Evolutionary conservation across 2,329 filamentous ascomycete species (phyloP).

Genomic region (Zymoseptoria ardabiliae): DNA sequence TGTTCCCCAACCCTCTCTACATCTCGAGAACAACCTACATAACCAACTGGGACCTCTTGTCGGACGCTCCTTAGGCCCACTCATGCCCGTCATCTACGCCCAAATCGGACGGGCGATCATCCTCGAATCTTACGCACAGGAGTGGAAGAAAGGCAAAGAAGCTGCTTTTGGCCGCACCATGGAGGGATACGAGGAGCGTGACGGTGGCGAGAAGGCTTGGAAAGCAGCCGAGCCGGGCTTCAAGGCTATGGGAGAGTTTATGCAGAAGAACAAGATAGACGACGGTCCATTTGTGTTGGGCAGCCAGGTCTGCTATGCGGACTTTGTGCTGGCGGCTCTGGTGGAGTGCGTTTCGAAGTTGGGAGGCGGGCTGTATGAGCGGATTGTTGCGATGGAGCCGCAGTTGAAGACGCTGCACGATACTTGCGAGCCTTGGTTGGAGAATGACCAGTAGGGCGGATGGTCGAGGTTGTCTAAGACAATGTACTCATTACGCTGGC

Average conservation of each 20-base stretch:
- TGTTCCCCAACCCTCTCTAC: slow-evolving; percentile 11
- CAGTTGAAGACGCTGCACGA: slow-evolving; percentile 12
- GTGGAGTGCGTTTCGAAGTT: slow-evolving; percentile 16
- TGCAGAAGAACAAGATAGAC: slow-evolving; percentile 17
- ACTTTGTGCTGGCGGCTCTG: slow-evolving; percentile 20
- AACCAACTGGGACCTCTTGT: slow-evolving; percentile 4
- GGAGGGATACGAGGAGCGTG: slow-evolving; percentile 24
- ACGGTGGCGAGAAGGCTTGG: slow-evolving; percentile 20
- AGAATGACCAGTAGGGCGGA: slow-evolving; percentile 7
- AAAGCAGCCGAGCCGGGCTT: slow-evolving; percentile 14
- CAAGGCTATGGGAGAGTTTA: slow-evolving; percentile 8
- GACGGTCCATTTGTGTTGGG: slow-evolving; percentile 21
- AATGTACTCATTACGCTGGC: background rate
- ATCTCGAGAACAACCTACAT: slow-evolving; percentile 10
- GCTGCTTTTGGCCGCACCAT: slow-evolving; percentile 15
- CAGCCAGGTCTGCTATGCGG: slow-evolving; percentile 19
- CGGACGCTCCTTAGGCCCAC: slow-evolving; percentile 6
- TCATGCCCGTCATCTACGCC: slow-evolving; percentile 17
- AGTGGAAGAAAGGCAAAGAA: slow-evolving; percentile 11
- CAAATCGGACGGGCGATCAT: slow-evolving; percentile 14
- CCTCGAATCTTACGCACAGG: slow-evolving; percentile 22
- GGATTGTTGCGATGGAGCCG: slow-evolving; percentile 1
- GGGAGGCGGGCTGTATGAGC: slow-evolving; percentile 12
- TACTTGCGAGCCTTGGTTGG: slow-evolving; percentile 15
- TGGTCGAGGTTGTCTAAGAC: background rate